A percentile compares a stretch with the other conserved stretches of the same genome.
Evolutionary conservation across 1,284 basidiomycete species (phyloP).

Genomic region (Singerocomus inundabilis): DNA sequence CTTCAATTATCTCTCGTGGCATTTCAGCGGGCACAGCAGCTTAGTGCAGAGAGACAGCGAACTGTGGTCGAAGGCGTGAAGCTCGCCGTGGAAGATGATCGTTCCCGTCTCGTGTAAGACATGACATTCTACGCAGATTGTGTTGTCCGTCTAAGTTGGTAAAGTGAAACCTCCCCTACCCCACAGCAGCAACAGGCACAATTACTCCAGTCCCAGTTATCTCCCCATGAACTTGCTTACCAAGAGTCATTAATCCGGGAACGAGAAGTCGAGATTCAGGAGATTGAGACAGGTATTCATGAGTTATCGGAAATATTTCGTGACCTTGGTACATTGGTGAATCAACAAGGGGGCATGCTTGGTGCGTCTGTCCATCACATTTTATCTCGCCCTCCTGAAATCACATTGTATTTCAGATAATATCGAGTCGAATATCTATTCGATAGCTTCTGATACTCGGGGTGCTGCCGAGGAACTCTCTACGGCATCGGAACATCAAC

Average conservation of each 20-base stretch:
- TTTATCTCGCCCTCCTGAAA: neutral
- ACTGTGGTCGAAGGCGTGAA: conserved; percentile 81
- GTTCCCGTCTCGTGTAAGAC: conserved; percentile 34
- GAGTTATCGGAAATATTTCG: conserved; percentile 97
- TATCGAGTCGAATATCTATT: conserved; percentile 93
- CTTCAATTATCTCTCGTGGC: conserved; percentile 86
- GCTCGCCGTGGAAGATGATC: conserved; percentile 72
- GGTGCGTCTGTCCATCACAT: conserved; percentile 52
- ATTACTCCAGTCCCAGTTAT: conserved; percentile 69
- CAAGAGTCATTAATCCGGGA: conserved; percentile 96
- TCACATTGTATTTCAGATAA: conserved; percentile 64
- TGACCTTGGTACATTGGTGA: conserved; percentile 92
- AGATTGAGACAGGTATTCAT: conserved; percentile 97
- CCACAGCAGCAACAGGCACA: conserved; percentile 69
- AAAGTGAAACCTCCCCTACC: conserved; percentile 37
- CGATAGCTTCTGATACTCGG: conserved; percentile 81
- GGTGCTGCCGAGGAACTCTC: conserved; percentile 87
- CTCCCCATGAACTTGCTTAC: conserved; percentile 90
- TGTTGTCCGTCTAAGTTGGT: conserved; percentile 22
- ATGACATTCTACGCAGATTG: neutral
- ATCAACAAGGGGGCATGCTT: conserved; percentile 93
- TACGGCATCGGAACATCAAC: conserved; percentile 92
- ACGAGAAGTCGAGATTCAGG: conserved; percentile 91
- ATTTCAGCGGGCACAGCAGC: conserved; percentile 90
- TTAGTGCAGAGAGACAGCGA: conserved; percentile 84